Percentiles rank a stretch among this genome's conserved stretches.
Evolutionary conservation across 2,329 filamentous ascomycete species (phyloP).

Genomic region (Chaetomium sp.): DNA sequence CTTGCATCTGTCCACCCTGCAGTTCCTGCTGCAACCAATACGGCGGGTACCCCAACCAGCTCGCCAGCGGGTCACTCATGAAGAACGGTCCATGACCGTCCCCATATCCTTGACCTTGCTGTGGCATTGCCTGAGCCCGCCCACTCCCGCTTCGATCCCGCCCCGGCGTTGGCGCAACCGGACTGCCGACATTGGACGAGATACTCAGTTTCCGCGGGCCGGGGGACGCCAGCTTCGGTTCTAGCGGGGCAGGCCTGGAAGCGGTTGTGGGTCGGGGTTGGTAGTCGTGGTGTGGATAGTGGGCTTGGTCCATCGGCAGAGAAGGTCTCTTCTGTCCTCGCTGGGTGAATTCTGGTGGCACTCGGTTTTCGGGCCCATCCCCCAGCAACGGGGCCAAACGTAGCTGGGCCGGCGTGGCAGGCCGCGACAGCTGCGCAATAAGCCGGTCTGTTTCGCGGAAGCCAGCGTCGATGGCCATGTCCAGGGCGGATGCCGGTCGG

Average conservation of each 20-base stretch:
- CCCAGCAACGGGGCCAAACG: conserved; percentile 10
- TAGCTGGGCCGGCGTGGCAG: background rate
- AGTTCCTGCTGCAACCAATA: background rate
- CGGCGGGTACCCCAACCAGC: conserved; percentile 14
- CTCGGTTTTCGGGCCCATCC: background rate
- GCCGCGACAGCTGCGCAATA: conserved; percentile 11
- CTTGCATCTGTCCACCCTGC: background rate
- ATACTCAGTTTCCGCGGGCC: conserved; percentile 12
- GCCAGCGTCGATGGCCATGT: conserved; percentile 10
- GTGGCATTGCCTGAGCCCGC: too few relatives aligned
- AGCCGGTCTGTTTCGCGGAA: conserved; percentile 21
- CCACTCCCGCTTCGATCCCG: too few relatives aligned
- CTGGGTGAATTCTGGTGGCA: background rate
- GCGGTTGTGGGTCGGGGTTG: background rate
- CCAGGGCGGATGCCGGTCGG: background rate
- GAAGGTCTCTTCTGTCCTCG: too few relatives aligned
- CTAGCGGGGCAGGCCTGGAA: conserved; percentile 11
- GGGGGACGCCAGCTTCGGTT: conserved; percentile 18
- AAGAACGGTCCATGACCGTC: conserved; percentile 13
- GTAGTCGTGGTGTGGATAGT: background rate
- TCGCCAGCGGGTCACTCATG: conserved; percentile 12
- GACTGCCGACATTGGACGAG: conserved; percentile 18
- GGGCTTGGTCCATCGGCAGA: background rate
- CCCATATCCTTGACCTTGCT: background rate
- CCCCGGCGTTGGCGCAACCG: background rate